Evolutionary conservation across 768 basidiomycete species (phyloP), one percentile per base, ranked within the genome.

Genomic region (Leccinum variicolor): DNA sequence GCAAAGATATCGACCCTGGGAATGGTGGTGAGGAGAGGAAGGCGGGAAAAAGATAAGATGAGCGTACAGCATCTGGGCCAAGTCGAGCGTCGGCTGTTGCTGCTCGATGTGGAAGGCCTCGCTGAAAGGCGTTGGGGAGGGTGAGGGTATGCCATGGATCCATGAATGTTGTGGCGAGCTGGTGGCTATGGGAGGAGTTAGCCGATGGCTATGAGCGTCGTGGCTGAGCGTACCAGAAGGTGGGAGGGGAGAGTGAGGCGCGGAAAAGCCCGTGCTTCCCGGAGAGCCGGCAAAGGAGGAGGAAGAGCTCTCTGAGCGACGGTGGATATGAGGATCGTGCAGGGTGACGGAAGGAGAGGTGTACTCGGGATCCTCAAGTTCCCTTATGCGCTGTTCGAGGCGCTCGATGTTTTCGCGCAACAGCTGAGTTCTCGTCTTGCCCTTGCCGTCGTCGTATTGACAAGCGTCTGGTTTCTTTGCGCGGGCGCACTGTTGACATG

Each of bases 381-480:
- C 87, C 51, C 81, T 78, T 60, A 91, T 81, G 56, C 89, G 77
- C 47, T 84, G 77, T 69, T 92, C 89, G 55, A 91, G 83, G 39
- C 84, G 84, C 46, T 78, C 77, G 61, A 92, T 88, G 66, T 86
- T 87, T 69, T 92, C 90, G 56, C 88, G 84, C 56, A 92, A 80
- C 51, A 90, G 70, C 65, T 91, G 89, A 0, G 90, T 91, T 59
- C 89, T 80, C 47, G 88, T 90, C 76, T 90, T 91, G 50, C 87
- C 87, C 75, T 87, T 89, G 25, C 90, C 90, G 72, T 92, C 90
- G 63, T 92, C 90, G 69, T 91, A 92, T 65, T 89, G 87, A 71
- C 90, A 92, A 11, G 69, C 76, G 3, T 90, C 87, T 52, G 75
- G 76, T 69, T 90, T 90, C 79, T 91, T 91, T 45, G 89, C 89